These are phyloP conservation scores for Violaceomyces palustris DNA, from an alignment of 1,284 basidiomycete genomes.

Conservation along the genomic window DNA sequence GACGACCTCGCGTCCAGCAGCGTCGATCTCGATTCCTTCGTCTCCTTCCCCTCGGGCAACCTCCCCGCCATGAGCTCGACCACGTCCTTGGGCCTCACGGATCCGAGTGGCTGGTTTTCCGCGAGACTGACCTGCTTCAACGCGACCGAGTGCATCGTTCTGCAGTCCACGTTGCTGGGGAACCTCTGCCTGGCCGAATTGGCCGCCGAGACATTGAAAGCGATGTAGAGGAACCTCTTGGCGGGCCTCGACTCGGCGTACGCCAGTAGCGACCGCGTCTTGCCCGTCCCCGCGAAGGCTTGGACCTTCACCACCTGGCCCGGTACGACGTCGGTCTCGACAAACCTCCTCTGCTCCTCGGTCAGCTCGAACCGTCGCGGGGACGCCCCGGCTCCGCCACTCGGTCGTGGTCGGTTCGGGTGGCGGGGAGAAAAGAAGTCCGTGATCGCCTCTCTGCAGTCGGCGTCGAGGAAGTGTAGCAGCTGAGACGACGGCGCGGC, in stretches of 20 bases:
- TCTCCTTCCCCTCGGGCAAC: conserved; percentile 32
- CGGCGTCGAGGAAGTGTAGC: conserved; percentile 32
- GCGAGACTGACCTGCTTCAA: conserved; percentile 30
- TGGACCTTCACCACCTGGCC: conserved; percentile 43
- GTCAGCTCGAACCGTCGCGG: conserved; percentile 24
- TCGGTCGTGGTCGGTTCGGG: not conserved
- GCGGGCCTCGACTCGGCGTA: conserved; percentile 33
- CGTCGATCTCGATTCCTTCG: too few relatives aligned
- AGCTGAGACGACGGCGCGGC: too few relatives aligned
- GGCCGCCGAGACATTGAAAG: conserved; percentile 46
- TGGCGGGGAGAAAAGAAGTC: conserved; percentile 19
- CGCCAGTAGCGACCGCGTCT: conserved; percentile 40
- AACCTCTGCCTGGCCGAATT: conserved; percentile 29
- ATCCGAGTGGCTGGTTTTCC: conserved; percentile 27
- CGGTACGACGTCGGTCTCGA: conserved; percentile 22
- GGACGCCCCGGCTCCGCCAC: not conserved
- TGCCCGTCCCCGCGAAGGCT: conserved; percentile 45
- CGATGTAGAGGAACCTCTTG: conserved; percentile 40
- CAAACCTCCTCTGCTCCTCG: conserved; percentile 37
- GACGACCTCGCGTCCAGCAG: conserved; percentile 13
- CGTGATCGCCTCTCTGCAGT: conserved; percentile 20
- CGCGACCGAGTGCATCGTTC: conserved; percentile 46
- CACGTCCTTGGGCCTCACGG: conserved; percentile 33
- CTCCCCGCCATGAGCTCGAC: conserved; percentile 22
- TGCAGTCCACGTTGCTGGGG: conserved; percentile 38